A percentile compares a stretch with the other conserved stretches of the same genome.
These are phyloP conservation scores for Rutstroemia sydowiana DNA, from an alignment of 2,329 filamentous ascomycete genomes.

Conservation along the genomic window DNA sequence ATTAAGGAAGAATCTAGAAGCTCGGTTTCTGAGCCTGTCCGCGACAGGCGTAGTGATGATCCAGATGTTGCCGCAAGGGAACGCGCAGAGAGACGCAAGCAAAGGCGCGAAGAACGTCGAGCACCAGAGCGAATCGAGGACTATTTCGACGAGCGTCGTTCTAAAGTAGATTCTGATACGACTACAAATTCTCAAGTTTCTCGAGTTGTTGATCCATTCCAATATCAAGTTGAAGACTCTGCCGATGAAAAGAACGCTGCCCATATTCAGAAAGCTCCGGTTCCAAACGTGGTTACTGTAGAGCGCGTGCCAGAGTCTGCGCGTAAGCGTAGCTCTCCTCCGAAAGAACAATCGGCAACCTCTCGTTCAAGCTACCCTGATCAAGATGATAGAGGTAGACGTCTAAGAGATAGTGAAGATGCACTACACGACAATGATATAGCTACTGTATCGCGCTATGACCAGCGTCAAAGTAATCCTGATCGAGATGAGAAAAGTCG, in stretches of 20 bases:
- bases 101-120: conserved; percentile 27
- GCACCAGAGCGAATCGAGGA: conserved; percentile 16
- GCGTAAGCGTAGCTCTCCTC: conserved; percentile 22
- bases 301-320: conserved; percentile 42
- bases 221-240: conserved; percentile 50
- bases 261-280: conserved; percentile 16
- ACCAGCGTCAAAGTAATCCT: not conserved
- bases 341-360: conserved; percentile 17
- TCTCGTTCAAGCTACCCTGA: conserved; percentile 1
- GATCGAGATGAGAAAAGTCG: conserved; percentile 14
- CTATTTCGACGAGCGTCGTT: conserved; percentile 15
- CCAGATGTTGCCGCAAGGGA: conserved; percentile 27
- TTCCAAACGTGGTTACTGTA: conserved; percentile 44
- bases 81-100: conserved; percentile 26
- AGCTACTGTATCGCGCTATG: not conserved
- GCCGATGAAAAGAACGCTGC: conserved; percentile 28
- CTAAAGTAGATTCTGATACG: conserved; percentile 27
- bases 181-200: conserved; percentile 16
- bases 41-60: conserved; percentile 25
- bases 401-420: conserved; percentile 13
- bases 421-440: conserved; percentile 35
- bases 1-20: conserved; percentile 15
- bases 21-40: conserved; percentile 15
- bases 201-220: conserved; percentile 45
- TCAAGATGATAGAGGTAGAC: conserved; percentile 2